These are phyloP conservation scores for Hyphopichia buzzinii DNA, from an alignment of 1,139 yeast genomes.

Conservation along the genomic window DNA sequence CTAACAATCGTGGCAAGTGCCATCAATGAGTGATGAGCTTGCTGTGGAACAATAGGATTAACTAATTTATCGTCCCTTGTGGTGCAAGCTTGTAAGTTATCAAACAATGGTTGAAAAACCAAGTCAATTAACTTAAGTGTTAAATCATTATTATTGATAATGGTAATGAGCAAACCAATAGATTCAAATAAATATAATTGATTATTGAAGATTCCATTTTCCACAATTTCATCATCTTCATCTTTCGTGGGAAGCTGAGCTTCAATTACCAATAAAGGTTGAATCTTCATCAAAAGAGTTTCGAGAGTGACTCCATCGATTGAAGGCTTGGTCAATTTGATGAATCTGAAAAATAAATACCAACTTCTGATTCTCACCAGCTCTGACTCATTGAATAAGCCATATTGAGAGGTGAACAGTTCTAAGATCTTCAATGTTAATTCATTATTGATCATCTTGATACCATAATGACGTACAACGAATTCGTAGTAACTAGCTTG, in stretches of 20 bases:
- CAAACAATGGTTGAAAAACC: constrained; percentile 75
- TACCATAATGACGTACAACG: constrained; percentile 69
- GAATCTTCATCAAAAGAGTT: constrained; percentile 38
- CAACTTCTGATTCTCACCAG: constrained; percentile 84
- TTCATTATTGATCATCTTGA: constrained; percentile 51
- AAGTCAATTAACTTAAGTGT: constrained; percentile 54
- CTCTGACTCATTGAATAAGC: constrained; percentile 70
- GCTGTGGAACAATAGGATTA: constrained; percentile 52
- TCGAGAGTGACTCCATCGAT: constrained; percentile 32
- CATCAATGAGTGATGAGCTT: constrained; percentile 83
- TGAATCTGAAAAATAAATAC: constrained; percentile 83
- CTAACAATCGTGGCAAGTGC: constrained; percentile 88
- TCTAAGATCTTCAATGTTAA: constrained; percentile 66
- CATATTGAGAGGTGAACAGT: constrained; percentile 75
- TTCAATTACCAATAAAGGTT: constrained; percentile 56
- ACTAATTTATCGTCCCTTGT: constrained; percentile 34
- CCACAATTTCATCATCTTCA: constrained; percentile 54
- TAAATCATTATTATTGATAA: constrained; percentile 35
- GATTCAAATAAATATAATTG: constrained; percentile 85
- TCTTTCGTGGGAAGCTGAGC: constrained; percentile 53
- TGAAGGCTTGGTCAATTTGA: constrained; percentile 69
- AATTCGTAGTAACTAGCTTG: constrained; percentile 83
- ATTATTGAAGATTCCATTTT: constrained; percentile 65
- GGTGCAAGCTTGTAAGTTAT: constrained; percentile 67
- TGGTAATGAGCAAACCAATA: constrained; percentile 62